These are phyloP conservation scores for Syncephalis plumigaleata DNA, from an alignment of 371 early-diverging fungal genomes.

Conservation along the genomic window DNA sequence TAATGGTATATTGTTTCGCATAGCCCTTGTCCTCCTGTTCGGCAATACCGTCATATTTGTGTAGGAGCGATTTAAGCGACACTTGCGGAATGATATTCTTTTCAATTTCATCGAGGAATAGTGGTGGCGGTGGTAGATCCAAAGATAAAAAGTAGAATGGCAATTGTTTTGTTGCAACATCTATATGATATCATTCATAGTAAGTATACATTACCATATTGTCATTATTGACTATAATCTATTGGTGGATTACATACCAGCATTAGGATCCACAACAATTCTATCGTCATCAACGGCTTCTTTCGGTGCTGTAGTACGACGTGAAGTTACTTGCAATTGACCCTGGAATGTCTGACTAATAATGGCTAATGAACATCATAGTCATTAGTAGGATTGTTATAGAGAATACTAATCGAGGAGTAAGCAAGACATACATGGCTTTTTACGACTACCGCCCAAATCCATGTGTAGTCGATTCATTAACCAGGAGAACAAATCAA, in stretches of 20 bases:
- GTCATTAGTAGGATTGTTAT: too few relatives aligned
- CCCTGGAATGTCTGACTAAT: slow-evolving; percentile 79
- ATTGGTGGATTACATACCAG: slow-evolving; percentile 11
- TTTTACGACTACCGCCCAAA: slow-evolving; percentile 61
- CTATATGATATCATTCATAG: slow-evolving; percentile 17
- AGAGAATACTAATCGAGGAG: too few relatives aligned
- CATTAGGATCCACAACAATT: slow-evolving; percentile 19
- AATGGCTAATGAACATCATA: slow-evolving; percentile 22
- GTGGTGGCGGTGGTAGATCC: slow-evolving; percentile 84
- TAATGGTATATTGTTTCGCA: slow-evolving; percentile 52
- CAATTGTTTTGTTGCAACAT: slow-evolving; percentile 20
- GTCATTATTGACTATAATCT: not conserved
- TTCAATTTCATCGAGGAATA: slow-evolving; percentile 80
- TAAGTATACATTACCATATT: too few relatives aligned
- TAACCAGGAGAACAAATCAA: slow-evolving; percentile 88
- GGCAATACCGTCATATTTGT: not conserved
- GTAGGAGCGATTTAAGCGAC: not conserved
- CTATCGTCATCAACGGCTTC: slow-evolving; percentile 12
- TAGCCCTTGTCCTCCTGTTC: slow-evolving; percentile 41
- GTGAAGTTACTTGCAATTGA: too few relatives aligned
- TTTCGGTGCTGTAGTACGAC: too few relatives aligned
- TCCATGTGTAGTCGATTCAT: slow-evolving; percentile 78
- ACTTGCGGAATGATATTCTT: slow-evolving; percentile 87
- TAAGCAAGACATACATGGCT: slow-evolving; percentile 21
- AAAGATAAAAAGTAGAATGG: slow-evolving; percentile 80